Percentiles rank a stretch among this genome's conserved stretches.
These are phyloP conservation scores for Lentinula lateritia DNA, from an alignment of 768 basidiomycete genomes.

Conservation along the genomic window DNA sequence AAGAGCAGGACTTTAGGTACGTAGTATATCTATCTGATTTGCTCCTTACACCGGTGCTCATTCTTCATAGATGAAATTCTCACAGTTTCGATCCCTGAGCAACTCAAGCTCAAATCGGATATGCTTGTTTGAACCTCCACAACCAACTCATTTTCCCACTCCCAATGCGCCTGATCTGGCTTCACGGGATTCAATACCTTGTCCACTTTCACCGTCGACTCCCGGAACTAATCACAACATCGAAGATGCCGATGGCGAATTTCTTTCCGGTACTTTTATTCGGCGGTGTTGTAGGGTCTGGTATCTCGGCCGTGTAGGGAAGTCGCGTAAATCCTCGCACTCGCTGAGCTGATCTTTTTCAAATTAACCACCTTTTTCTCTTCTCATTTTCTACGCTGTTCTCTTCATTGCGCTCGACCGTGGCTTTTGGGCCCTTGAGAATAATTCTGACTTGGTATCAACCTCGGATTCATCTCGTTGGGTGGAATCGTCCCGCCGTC, in stretches of 20 bases:
- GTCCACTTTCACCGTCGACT: conserved; percentile 12
- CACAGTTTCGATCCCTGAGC: conserved; percentile 18
- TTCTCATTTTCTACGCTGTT: neutral
- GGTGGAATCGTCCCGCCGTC: conserved; percentile 20
- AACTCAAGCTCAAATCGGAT: conserved; percentile 12
- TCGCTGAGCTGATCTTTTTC: too few relatives aligned
- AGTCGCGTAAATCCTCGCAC: too few relatives aligned
- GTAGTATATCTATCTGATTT: neutral
- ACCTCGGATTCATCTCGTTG: conserved; percentile 17
- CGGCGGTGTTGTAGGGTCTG: conserved; percentile 11
- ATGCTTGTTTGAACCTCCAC: conserved; percentile 15
- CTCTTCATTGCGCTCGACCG: conserved; percentile 18
- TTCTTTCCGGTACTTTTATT: conserved; percentile 14
- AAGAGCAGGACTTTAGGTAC: conserved; percentile 16
- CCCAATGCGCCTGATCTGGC: conserved; percentile 15
- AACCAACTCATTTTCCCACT: conserved; percentile 7
- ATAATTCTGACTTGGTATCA: conserved; percentile 14
- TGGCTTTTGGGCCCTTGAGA: conserved; percentile 13
- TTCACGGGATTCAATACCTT: conserved; percentile 14
- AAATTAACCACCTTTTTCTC: too few relatives aligned
- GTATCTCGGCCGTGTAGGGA: conserved; percentile 13
- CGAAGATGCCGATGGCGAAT: conserved; percentile 14
- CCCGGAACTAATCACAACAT: conserved; percentile 17
- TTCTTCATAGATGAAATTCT: neutral
- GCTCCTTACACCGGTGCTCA: too few relatives aligned